Percentiles rank a stretch among this genome's conserved stretches.
Evolutionary conservation across 1,284 basidiomycete species (phyloP).

Genomic region (Microbotryomycetes sp.): DNA sequence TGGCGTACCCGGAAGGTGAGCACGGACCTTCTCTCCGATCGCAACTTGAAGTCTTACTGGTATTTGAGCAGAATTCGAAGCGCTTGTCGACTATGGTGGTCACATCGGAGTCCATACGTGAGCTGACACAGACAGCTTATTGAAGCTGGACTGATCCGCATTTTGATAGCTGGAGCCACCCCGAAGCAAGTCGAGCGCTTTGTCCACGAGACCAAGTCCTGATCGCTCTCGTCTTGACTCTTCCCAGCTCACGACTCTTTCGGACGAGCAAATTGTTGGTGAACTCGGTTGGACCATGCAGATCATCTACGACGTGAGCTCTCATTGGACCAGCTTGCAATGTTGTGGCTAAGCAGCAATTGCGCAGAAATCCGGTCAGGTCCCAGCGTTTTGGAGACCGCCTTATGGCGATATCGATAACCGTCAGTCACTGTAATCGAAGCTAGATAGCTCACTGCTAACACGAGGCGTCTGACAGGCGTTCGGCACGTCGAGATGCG

Average conservation of each 20-base stretch:
- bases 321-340: constrained; percentile 38
- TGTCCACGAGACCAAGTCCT: constrained; percentile 27
- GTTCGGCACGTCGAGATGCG: background rate
- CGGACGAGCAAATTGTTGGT: constrained; percentile 60
- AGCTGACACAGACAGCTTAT: constrained; percentile 44
- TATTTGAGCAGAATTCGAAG: constrained; percentile 12
- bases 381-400: constrained; percentile 63
- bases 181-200: constrained; percentile 8
- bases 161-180: constrained; percentile 17
- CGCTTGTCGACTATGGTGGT: constrained; percentile 15
- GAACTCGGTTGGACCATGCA: constrained; percentile 78
- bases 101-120: constrained; percentile 46
- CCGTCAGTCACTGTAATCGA: constrained; percentile 11
- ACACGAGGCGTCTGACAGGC: background rate
- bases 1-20: constrained; percentile 47
- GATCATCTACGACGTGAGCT: constrained; percentile 71
- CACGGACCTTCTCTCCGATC: constrained; percentile 56
- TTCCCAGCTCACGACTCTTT: constrained; percentile 65
- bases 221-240: constrained; percentile 6
- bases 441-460: constrained; percentile 1
- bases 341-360: constrained; percentile 8
- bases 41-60: constrained; percentile 54
- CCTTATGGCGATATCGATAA: constrained; percentile 69
- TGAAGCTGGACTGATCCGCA: no score
- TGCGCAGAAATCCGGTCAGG: constrained; percentile 44